Base-by-base conservation (phyloP, 495 filamentous ascomycete species). In the Xylaria castorea region DNA sequence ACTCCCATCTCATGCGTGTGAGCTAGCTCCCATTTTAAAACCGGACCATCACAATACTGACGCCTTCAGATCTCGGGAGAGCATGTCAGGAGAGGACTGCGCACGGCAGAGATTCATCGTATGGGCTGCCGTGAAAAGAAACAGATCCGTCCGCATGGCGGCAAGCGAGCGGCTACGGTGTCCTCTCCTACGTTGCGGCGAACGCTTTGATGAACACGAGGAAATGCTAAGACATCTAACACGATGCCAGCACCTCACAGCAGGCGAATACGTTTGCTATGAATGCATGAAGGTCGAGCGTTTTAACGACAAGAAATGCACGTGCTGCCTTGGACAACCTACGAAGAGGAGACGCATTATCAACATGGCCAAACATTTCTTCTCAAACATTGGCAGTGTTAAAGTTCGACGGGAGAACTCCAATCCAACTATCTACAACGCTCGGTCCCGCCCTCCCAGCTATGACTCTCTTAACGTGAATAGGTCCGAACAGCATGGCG, bases 61-160 rank as follows among this genome's bases (percentile, higher is more conserved):
- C 74, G 50, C 72, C 71, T 65, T 27, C 75, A 86, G 84, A 62
- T 80, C 82, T 70, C 80, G 79, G 70, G 80, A 84, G 60, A 81
- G 34, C 25, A 64, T 80, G 20, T 74, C 78, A 8, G 76, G 77
- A 42, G 83, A 85, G 53, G 83, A 84, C 67, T 87, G 85, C 73
- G 83, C 83, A 6, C 75, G 79, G 36, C 80, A 85, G 68, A 76
- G 84, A 40, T 87, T 86, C 74, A 84, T 85, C 72, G 83, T 84
- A 68, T 87, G 85, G 85, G 82, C 83, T 50, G 84, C 84, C 53
- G 80, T 85, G 55, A 85, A 85, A 72, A 83, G 84, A 75, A 87
- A 86, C 73, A 81, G 78, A 46, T 83, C 79, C n/a, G 63, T 69
- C 62, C 81, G 79, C 71, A 85, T 84, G 78, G 79, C 76, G 38